A percentile compares a stretch with the other conserved stretches of the same genome.
Conservation (phyloP, 1,139 yeast species). For the Saccharomyces hybrid region DNA sequence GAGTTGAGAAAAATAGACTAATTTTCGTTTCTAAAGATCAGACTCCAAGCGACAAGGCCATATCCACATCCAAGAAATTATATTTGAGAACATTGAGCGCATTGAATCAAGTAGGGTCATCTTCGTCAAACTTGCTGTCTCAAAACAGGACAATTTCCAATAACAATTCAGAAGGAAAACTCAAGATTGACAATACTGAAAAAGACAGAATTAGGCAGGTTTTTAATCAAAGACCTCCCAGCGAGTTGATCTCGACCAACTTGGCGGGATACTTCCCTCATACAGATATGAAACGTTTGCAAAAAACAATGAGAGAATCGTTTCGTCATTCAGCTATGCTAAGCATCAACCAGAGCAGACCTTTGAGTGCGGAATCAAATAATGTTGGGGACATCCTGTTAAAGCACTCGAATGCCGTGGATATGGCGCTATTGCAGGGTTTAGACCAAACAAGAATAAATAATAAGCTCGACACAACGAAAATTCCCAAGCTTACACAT, state of each 20-base stretch:
- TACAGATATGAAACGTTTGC: slow-evolving; percentile 62
- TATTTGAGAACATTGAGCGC: slow-evolving; percentile 23
- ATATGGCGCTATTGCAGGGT: slow-evolving; percentile 41
- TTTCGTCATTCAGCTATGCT: slow-evolving; percentile 66
- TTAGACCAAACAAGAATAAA: slow-evolving; percentile 6
- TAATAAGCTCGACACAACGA: neutral
- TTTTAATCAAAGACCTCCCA: slow-evolving; percentile 88
- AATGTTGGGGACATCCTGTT: slow-evolving; percentile 60
- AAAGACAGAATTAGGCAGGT: slow-evolving; percentile 42
- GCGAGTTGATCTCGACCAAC: slow-evolving; percentile 84
- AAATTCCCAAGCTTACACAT: neutral
- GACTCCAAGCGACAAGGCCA: slow-evolving; percentile 58
- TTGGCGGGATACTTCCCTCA: slow-evolving; percentile 89
- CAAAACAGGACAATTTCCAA: slow-evolving; percentile 1
- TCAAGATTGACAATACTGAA: slow-evolving; percentile 6
- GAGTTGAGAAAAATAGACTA: slow-evolving; percentile 64
- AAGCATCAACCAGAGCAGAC: slow-evolving; percentile 27
- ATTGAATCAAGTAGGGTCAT: slow-evolving; percentile 13
- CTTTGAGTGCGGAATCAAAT: slow-evolving; percentile 23
- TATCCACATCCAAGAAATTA: slow-evolving; percentile 53
- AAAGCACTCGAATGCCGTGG: slow-evolving; percentile 51
- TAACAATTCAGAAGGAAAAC: neutral
- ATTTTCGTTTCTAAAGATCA: slow-evolving; percentile 61
- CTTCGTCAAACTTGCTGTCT: neutral
- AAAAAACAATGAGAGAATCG: slow-evolving; percentile 76